phyloP scores from a whole-genome alignment of 1,139 yeast species.

The Lodderomyces parapsilosis region DNA sequence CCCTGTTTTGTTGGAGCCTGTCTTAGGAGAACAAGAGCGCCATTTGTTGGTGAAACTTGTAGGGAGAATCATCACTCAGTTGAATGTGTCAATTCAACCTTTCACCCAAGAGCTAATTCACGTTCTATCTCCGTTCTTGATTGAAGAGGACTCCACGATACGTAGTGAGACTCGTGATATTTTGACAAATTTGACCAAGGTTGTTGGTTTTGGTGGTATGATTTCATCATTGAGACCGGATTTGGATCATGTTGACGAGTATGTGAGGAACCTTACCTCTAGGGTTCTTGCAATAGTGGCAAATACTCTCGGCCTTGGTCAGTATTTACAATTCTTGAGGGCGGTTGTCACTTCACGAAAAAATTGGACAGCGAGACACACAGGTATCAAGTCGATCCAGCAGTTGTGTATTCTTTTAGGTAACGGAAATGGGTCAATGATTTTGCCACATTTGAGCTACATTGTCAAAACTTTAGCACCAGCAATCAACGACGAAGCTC shows the following conservation, averaged over 20 bases:
- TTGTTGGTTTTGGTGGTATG: conserved; percentile 81
- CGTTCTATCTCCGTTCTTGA: conserved; percentile 75
- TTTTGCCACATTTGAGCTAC: conserved; percentile 70
- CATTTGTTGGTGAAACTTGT: conserved; percentile 77
- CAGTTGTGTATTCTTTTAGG: conserved; percentile 73
- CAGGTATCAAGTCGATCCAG: conserved; percentile 78
- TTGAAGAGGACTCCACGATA: conserved; percentile 75
- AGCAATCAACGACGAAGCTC: conserved; percentile 68
- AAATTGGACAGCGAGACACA: conserved; percentile 84
- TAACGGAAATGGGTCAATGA: conserved; percentile 51
- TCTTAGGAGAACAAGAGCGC: conserved; percentile 79
- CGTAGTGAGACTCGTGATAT: conserved; percentile 81
- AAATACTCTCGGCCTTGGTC: conserved; percentile 70
- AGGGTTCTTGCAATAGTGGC: conserved; percentile 86
- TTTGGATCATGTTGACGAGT: conserved; percentile 80
- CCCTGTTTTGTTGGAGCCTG: conserved; percentile 72
- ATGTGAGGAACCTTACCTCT: conserved; percentile 74
- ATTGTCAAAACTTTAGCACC: conserved; percentile 61
- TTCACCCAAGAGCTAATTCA: conserved; percentile 69
- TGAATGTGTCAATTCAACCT: conserved; percentile 69
- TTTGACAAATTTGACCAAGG: conserved; percentile 69
- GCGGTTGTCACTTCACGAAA: conserved; percentile 82
- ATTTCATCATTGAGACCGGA: conserved; percentile 78
- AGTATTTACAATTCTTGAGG: conserved; percentile 71
- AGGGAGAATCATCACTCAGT: conserved; percentile 63